Conservation (phyloP, 2,329 filamentous ascomycete genomes). For the Nannizzia gypsea region DNA sequence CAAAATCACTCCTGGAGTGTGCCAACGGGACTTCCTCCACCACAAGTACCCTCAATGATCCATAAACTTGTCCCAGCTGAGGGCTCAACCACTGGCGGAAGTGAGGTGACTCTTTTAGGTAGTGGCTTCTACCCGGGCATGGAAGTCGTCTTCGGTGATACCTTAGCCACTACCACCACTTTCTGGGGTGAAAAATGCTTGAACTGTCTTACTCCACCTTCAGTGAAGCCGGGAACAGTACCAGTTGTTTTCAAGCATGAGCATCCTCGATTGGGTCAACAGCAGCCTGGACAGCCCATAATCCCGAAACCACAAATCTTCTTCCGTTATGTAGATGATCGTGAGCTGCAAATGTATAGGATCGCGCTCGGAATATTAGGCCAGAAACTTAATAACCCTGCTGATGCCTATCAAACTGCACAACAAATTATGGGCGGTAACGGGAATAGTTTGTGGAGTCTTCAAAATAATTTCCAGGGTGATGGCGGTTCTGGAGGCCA, state of each 20-base stretch:
- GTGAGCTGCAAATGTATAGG: slow-evolving; percentile 38
- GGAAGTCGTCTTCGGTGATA: slow-evolving; percentile 74
- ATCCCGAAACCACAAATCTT: slow-evolving; percentile 40
- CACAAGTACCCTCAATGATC: slow-evolving; percentile 52
- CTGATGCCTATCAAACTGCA: slow-evolving; percentile 38
- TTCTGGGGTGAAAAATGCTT: slow-evolving; percentile 73
- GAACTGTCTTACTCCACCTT: slow-evolving; percentile 65
- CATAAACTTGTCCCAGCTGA: slow-evolving; percentile 75
- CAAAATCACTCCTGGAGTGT: slow-evolving; percentile 42
- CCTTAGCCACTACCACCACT: slow-evolving; percentile 57
- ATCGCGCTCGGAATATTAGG: slow-evolving; percentile 35
- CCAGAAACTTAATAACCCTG: slow-evolving; percentile 36
- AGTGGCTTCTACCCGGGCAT: slow-evolving; percentile 67
- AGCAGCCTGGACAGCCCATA: slow-evolving; percentile 32
- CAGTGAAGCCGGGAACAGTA: slow-evolving; percentile 54
- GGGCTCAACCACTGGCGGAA: slow-evolving; percentile 70
- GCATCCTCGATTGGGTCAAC: slow-evolving; percentile 37
- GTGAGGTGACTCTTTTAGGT: slow-evolving; percentile 75
- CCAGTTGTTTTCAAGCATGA: slow-evolving; percentile 56
- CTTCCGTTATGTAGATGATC: slow-evolving; percentile 57
- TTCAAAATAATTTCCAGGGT: slow-evolving; percentile 32
- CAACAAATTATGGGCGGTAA: slow-evolving; percentile 38
- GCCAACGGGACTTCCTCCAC: slow-evolving; percentile 39
- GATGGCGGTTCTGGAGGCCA: slow-evolving; percentile 36
- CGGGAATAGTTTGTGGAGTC: slow-evolving; percentile 37